Evolutionary conservation across 2,329 filamentous ascomycete species (phyloP).

Genomic region (Lecanicillium sp.): DNA sequence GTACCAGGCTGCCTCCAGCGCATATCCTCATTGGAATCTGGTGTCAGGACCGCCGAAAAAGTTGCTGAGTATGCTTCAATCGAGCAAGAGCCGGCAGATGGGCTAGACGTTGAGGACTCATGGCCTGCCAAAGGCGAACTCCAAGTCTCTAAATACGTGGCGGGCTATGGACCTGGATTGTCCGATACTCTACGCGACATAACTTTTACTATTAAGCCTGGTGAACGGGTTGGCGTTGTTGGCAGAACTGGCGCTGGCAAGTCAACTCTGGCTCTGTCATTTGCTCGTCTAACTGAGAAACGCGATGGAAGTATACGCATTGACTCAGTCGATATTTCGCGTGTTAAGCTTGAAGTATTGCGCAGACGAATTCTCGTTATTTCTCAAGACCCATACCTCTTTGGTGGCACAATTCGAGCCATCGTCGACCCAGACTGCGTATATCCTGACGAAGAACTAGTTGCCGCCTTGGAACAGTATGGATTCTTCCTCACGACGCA

Average conservation of each 20-base stretch:
- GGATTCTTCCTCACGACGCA: constrained; percentile 38
- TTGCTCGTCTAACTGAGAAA: constrained; percentile 1
- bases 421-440: constrained; percentile 65
- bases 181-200: constrained; percentile 58
- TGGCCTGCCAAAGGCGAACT: constrained; percentile 64
- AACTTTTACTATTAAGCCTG: constrained; percentile 50
- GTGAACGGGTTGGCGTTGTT: constrained; percentile 49
- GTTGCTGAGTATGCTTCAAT: constrained; percentile 61
- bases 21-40: constrained; percentile 59
- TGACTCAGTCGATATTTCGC: constrained; percentile 37
- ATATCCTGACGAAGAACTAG: constrained; percentile 54
- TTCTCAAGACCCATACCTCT: constrained; percentile 63
- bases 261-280: constrained; percentile 1
- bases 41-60: constrained; percentile 63
- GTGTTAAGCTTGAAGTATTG: constrained; percentile 55
- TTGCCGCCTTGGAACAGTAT: constrained; percentile 55
- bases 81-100: constrained; percentile 52
- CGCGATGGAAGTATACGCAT: background rate
- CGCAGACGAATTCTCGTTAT: constrained; percentile 65
- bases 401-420: constrained; percentile 60
- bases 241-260: constrained; percentile 4
- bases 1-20: constrained; percentile 53
- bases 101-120: constrained; percentile 47
- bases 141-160: constrained; percentile 57
- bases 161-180: constrained; percentile 58